These are phyloP conservation scores for Rhinocladiella mackenziei DNA, from an alignment of 2,329 filamentous ascomycete species.

Conservation along the genomic window DNA sequence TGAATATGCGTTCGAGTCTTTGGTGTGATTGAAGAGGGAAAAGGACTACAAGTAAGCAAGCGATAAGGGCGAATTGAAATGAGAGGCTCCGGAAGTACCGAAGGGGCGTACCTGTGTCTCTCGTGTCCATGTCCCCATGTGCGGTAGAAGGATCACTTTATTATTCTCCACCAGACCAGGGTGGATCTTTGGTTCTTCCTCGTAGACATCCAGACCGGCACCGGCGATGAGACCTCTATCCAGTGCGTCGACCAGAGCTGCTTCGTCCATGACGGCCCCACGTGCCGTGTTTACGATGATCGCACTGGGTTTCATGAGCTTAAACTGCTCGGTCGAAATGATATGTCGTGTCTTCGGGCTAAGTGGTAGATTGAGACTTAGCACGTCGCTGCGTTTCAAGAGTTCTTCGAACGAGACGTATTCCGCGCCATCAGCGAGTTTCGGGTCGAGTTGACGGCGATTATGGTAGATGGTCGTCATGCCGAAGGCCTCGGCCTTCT, in stretches of 20 bases:
- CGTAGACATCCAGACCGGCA: constrained; percentile 75
- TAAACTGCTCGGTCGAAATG: constrained; percentile 67
- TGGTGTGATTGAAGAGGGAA: not conserved
- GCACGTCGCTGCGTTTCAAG: constrained; percentile 65
- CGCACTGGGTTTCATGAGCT: constrained; percentile 71
- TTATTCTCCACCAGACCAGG: constrained; percentile 67
- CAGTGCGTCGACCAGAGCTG: constrained; percentile 69
- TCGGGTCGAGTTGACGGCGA: constrained; percentile 15
- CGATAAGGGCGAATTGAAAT: not conserved
- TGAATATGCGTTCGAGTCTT: too few relatives aligned
- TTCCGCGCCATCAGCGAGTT: constrained; percentile 51
- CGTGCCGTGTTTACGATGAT: constrained; percentile 79
- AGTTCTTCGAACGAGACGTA: constrained; percentile 73
- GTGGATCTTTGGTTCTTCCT: constrained; percentile 74
- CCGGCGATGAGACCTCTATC: constrained; percentile 65
- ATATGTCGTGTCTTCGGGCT: constrained; percentile 72
- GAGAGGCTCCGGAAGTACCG: not conserved
- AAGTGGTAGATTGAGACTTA: constrained; percentile 75
- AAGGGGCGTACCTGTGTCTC: constrained; percentile 46
- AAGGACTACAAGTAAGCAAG: not conserved
- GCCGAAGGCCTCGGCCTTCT: constrained; percentile 29
- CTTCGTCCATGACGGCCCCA: constrained; percentile 77
- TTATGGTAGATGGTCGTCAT: constrained; percentile 33
- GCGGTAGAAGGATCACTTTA: constrained; percentile 70
- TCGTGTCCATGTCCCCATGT: constrained; percentile 79